phyloP scores from a whole-genome alignment of 495 filamentous ascomycete genomes.

The Trichoderma erinaceum region DNA sequence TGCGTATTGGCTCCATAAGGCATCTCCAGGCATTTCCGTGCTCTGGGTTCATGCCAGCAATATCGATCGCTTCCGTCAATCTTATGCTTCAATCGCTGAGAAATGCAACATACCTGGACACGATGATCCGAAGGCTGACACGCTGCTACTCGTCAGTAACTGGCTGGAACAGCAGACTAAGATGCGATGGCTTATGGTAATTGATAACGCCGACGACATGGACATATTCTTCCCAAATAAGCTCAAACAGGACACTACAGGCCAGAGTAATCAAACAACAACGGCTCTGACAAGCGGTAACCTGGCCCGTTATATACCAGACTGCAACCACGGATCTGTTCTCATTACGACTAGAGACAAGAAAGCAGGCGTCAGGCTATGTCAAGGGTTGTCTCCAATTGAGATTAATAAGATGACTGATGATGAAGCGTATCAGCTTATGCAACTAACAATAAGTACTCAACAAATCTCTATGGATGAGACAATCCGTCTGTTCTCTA shows the following conservation, averaged over 20 bases:
- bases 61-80: slow-evolving; percentile 34
- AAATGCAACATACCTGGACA: slow-evolving; percentile 26
- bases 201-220: slow-evolving; percentile 50
- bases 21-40: slow-evolving; percentile 30
- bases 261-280: neutral
- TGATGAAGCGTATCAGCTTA: slow-evolving; percentile 24
- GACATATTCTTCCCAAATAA: slow-evolving; percentile 28
- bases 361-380: slow-evolving; percentile 25
- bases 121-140: slow-evolving; percentile 29
- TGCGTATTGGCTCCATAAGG: slow-evolving; percentile 32
- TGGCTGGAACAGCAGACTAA: slow-evolving; percentile 33
- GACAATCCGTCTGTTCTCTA: slow-evolving; percentile 27
- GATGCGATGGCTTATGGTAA: slow-evolving; percentile 42
- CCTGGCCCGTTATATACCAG: slow-evolving; percentile 33
- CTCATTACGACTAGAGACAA: slow-evolving; percentile 38
- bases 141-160: slow-evolving; percentile 31
- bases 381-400: slow-evolving; percentile 17
- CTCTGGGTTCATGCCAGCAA: slow-evolving; percentile 44
- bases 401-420: slow-evolving; percentile 32
- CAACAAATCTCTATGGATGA: neutral
- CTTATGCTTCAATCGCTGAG: slow-evolving; percentile 37
- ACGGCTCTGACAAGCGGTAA: neutral
- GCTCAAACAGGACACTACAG: too few species aligned
- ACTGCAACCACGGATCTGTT: slow-evolving; percentile 30
- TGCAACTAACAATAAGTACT: slow-evolving; percentile 17